Percentiles rank a stretch among this genome's conserved stretches.
phyloP scores from a whole-genome alignment of 306 rosid species.

The Astragalus glycyphyllos region DNA sequence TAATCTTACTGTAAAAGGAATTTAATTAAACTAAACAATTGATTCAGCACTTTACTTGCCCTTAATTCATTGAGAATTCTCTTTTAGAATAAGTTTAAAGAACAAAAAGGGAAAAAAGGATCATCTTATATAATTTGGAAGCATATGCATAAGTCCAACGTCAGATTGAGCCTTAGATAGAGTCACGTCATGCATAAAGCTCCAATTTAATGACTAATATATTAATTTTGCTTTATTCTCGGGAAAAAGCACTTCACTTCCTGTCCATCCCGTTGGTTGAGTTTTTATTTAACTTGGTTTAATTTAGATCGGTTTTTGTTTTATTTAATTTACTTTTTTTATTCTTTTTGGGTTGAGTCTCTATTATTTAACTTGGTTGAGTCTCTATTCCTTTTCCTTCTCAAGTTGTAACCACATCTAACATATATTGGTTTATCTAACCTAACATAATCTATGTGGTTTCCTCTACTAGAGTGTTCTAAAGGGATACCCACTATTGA shows the following conservation, averaged over 20 bases:
- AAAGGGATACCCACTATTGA: constrained; percentile 39
- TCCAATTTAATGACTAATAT: constrained; percentile 32
- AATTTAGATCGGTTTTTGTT: neutral
- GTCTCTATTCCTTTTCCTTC: constrained; percentile 20
- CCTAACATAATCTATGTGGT: constrained; percentile 28
- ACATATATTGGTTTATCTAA: constrained; percentile 41
- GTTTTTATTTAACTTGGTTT: neutral
- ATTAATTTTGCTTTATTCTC: constrained; percentile 13
- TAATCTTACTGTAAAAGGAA: neutral
- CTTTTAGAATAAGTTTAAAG: neutral
- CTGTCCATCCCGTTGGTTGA: neutral
- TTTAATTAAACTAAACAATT: constrained; percentile 10
- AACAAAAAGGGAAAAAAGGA: neutral
- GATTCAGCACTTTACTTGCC: neutral
- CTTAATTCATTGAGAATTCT: neutral
- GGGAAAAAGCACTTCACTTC: neutral
- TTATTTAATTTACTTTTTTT: neutral
- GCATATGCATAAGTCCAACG: constrained; percentile 19
- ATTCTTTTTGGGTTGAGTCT: neutral
- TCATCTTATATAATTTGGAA: neutral
- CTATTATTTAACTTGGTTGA: neutral
- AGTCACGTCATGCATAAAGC: constrained; percentile 48
- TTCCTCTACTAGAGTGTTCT: constrained; percentile 19
- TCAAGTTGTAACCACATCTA: neutral
- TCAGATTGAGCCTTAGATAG: constrained; percentile 22